phyloP scores from a whole-genome alignment of 116 monocot species.

The Trichopus zeylanicus region DNA sequence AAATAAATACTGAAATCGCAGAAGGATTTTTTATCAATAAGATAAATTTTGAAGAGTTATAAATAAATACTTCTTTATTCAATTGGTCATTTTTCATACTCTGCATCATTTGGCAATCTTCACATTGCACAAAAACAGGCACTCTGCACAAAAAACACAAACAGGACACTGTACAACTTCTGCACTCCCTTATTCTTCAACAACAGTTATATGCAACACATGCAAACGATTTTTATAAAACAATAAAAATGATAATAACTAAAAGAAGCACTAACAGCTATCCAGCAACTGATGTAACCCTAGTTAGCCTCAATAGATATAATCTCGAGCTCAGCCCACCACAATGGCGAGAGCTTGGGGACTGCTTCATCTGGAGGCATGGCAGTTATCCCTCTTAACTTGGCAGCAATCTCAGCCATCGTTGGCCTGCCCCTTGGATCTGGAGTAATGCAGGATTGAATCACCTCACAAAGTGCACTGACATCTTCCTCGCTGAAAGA shows the following conservation, averaged over 20 bases:
- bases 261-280: not conserved
- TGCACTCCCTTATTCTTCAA: too few relatives aligned
- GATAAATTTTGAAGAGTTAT: too few relatives aligned
- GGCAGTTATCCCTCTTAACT: constrained; percentile 35
- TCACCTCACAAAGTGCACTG: constrained; percentile 35
- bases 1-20: too few relatives aligned
- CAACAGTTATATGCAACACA: too few relatives aligned
- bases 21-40: too few relatives aligned
- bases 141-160: too few relatives aligned
- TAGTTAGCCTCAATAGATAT: not conserved
- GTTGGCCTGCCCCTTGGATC: constrained; percentile 27
- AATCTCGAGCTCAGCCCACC: constrained; percentile 95
- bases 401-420: constrained; percentile 36
- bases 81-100: too few relatives aligned
- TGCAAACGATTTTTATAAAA: not conserved
- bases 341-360: constrained; percentile 71
- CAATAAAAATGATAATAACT: not conserved
- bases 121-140: too few relatives aligned
- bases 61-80: too few relatives aligned
- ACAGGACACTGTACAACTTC: too few relatives aligned
- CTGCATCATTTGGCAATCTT: too few relatives aligned
- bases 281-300: not conserved
- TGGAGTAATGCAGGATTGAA: constrained; percentile 30
- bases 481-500: constrained; percentile 25
- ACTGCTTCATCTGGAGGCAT: constrained; percentile 48